phyloP scores from a whole-genome alignment of 371 early-diverging fungal species.

The Rhizomucor pusillus region DNA sequence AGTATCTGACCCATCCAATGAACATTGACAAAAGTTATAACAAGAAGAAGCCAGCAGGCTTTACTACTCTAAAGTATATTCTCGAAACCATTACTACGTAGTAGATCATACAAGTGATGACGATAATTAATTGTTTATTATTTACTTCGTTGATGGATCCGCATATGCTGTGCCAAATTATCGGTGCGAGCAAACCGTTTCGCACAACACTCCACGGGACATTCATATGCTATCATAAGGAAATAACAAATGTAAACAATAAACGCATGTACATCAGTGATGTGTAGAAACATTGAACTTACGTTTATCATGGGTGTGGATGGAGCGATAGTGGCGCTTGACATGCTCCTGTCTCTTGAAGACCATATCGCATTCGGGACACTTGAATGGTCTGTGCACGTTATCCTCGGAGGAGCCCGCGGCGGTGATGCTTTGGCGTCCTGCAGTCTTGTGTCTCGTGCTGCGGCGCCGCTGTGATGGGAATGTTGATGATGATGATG shows the following conservation, averaged over 20 bases:
- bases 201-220: slow-evolving; percentile 68
- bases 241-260: slow-evolving; percentile 37
- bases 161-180: slow-evolving; percentile 74
- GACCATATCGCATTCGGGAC: background rate
- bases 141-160: slow-evolving; percentile 63
- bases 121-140: no score
- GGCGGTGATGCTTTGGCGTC: background rate
- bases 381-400: background rate
- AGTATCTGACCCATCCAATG: no score
- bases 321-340: background rate
- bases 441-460: background rate
- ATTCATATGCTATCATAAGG: slow-evolving; percentile 54
- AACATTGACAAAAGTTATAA: no score
- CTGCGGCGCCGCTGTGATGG: background rate
- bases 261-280: background rate
- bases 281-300: no score
- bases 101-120: no score
- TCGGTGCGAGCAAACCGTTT: slow-evolving; percentile 83
- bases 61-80: no score
- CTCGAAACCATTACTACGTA: no score
- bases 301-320: background rate
- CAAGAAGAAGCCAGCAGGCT: no score
- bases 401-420: background rate
- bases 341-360: background rate
- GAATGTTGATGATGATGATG: background rate